phyloP scores from a whole-genome alignment of 225 moss, liverwort and hornwort genomes.

The Physcomitrellopsis africana region DNA sequence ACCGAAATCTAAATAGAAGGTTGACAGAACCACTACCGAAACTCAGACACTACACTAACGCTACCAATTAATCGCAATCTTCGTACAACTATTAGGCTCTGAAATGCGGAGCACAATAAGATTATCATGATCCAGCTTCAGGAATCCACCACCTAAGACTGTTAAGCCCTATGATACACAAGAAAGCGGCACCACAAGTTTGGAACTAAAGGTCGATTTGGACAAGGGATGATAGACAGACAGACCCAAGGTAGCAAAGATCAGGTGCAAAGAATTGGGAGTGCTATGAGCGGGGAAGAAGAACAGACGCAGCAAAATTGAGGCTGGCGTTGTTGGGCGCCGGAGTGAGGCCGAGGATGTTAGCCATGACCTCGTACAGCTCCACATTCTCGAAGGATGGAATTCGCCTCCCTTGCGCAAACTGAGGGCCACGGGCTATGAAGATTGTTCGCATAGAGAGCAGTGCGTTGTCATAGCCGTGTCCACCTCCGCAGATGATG shows the following conservation, averaged over 20 bases:
- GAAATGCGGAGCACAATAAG: not conserved
- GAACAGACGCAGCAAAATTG: slow-evolving; percentile 43
- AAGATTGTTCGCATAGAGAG: slow-evolving; percentile 89
- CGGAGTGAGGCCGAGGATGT: slow-evolving; percentile 55
- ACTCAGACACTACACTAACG: slow-evolving; percentile 5
- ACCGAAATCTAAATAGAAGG: not conserved
- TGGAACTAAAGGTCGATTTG: slow-evolving; percentile 22
- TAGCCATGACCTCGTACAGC: slow-evolving; percentile 55
- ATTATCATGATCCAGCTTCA: not conserved
- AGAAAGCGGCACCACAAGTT: slow-evolving; percentile 12
- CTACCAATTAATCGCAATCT: not conserved
- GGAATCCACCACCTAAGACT: not conserved
- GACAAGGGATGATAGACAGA: not conserved
- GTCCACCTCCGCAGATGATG: slow-evolving; percentile 72
- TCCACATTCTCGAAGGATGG: slow-evolving; percentile 80
- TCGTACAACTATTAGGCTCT: slow-evolving; percentile 16
- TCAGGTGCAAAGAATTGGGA: slow-evolving; percentile 44
- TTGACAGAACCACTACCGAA: not conserved
- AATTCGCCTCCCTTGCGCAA: slow-evolving; percentile 64
- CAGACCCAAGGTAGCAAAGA: slow-evolving; percentile 23
- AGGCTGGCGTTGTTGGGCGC: slow-evolving; percentile 58
- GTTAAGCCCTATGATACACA: slow-evolving; percentile 29
- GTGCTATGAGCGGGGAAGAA: slow-evolving; percentile 51
- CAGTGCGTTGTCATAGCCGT: slow-evolving; percentile 86
- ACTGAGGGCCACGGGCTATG: slow-evolving; percentile 79